Evolutionary conservation across 306 rosid species (phyloP), one percentile per base, ranked within the genome.

Genomic region (Alnus glutinosa): DNA sequence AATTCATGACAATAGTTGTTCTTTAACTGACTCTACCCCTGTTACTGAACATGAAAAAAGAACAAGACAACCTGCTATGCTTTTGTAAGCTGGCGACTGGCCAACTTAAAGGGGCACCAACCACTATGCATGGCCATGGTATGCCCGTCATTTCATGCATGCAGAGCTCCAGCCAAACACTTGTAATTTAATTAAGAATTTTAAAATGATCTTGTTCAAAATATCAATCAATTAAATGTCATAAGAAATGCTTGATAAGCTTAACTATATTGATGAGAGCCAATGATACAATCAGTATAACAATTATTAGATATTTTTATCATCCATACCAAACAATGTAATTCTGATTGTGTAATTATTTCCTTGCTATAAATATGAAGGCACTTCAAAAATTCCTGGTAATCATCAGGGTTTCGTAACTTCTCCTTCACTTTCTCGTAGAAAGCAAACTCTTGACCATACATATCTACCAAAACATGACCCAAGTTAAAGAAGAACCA

Each of bases 331-430:
- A 95, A 80, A 80, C 96, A 75, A 74, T 93, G 93, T 89, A 96
- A 83, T 77, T 96, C 98, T 64, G 89, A 81, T 59, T 93, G 86
- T 47, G 97, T 91, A 78, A 96, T 96, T 84, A 96, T 96, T 79
- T 93, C 98, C 90, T 85, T 91, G 96, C 94, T 90, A 83, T 91
- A 93, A 76, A 96, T 96, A 87, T 96, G 98, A 69, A 96, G 89
- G 75, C 98, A 93, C 89, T 87, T 93, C 96, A 96, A 89, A 84
- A 96, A 93, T 85, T 96, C 98, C 85, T 96, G 99, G 89, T 96
- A 96, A 82, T 81, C 79, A 2, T 91, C 98, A 79, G 93, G 81
- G 86, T 93, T 90, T 71, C 80, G 88, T 81, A 96, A 86, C 87
- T 84, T 96, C 85, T 90, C 98, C 85, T 93, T 96, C 85, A 96